Evolutionary conservation across 1,284 basidiomycete species (phyloP).

Genomic region (Cryptococcus sp.): DNA sequence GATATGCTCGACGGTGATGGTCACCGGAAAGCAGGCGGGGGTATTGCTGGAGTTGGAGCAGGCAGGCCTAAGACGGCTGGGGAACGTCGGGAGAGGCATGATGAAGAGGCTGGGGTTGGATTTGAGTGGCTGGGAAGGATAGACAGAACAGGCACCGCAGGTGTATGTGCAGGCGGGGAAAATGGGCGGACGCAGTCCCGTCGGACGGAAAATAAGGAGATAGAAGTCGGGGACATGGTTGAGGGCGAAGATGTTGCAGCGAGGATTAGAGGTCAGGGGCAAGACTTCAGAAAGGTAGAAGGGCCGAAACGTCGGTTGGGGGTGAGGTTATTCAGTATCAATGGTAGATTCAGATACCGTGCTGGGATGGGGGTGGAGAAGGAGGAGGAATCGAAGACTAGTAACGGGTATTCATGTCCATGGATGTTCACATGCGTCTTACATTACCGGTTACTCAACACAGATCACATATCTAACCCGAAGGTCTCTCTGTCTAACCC

Average conservation of each 20-base stretch:
- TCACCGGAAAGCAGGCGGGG: background rate
- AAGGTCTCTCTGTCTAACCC: too few relatives aligned
- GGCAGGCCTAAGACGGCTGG: background rate
- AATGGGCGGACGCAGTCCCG: background rate
- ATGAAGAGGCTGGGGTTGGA: background rate
- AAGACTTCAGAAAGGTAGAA: too few relatives aligned
- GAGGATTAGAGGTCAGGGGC: too few relatives aligned
- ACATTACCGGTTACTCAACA: background rate
- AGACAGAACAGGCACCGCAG: background rate
- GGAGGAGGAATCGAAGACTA: background rate
- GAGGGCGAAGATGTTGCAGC: too few relatives aligned
- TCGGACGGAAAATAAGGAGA: background rate
- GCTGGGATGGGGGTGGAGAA: conserved; percentile 2
- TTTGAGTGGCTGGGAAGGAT: background rate
- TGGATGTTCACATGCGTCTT: background rate
- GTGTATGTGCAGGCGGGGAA: background rate
- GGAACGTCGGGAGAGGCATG: background rate
- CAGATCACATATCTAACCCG: background rate
- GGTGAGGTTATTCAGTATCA: too few relatives aligned
- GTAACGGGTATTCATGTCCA: background rate
- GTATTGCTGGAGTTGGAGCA: background rate
- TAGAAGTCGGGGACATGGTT: too few relatives aligned
- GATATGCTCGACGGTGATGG: background rate
- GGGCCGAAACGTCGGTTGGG: too few relatives aligned
- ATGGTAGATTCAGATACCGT: too few relatives aligned